Evolutionary conservation across 1,284 basidiomycete genomes (phyloP), one percentile per base, ranked within the genome.

Genomic region (Termitomyces sp.): DNA sequence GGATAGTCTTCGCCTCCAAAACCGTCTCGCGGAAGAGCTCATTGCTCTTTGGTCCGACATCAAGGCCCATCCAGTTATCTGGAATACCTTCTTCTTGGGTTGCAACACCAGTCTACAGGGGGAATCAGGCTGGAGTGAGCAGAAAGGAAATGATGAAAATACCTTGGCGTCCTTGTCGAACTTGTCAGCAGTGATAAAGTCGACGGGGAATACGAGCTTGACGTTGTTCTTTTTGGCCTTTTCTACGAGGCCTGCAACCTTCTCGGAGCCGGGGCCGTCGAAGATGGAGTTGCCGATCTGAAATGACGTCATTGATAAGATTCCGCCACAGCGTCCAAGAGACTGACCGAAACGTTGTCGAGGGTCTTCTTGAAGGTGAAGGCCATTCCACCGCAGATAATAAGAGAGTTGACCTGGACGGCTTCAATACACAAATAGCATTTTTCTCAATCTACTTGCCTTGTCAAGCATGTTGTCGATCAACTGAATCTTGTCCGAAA

Each of bases 381-480:
- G 45, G 93, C 92, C 96, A 99, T 99, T 44, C 96, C 96, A 68
- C 97, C 97, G 64, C 93, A 92, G 64, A 99, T 92, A 73, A 99
- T 98, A 61, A 99, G 77, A 49, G 89, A 91, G 77, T 99, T 80
- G 72, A 99, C 94, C 88, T 91, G 56, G 13, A 31, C 21, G 1
- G 6, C 19, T 43, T 50, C 48, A 50, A 26, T 51, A 51, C 28
- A 50, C 21, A 14, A 50, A 37, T n/a, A 33, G 16, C 18, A 2
- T 21, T 35, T 13, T 0, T 44, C 18, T n/a, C 44, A 43, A 30
- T 10, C 18, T 5, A 28, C 63, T n/a, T 52, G 86, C 91, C 84
- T 98, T 97, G 79, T 98, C 95, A 59, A 99, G 81, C 91, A 99
- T 91, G 78, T 97, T 97, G 67, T 99, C 96, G 68, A 99, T 99